A percentile compares a stretch with the other conserved stretches of the same genome.
Conservation (phyloP, 805 yeast genomes). For the Myxozyma kluyveri region DNA sequence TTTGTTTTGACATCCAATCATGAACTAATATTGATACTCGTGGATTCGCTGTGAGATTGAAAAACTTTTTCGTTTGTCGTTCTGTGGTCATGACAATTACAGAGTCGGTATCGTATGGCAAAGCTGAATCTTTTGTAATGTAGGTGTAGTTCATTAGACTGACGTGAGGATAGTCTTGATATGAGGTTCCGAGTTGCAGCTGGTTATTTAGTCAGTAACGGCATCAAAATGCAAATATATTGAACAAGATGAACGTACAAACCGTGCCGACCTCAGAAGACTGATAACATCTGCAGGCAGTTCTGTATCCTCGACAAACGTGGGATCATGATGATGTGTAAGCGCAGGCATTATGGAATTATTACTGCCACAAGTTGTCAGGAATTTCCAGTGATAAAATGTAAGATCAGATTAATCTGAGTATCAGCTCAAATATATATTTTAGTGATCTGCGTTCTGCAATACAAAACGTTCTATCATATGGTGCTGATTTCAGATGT, state of each 20-base stretch:
- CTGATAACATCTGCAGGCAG: constrained; percentile 27
- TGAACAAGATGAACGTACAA: constrained; percentile 11
- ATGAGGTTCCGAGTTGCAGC: constrained; percentile 81
- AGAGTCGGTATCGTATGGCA: constrained; percentile 43
- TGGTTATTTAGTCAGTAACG: constrained; percentile 29
- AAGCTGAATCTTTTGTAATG: constrained; percentile 40
- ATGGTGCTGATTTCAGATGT: too few species aligned
- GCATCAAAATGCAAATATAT: background rate
- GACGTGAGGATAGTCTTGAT: constrained; percentile 75
- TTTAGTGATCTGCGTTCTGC: too few species aligned
- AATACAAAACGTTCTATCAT: too few species aligned
- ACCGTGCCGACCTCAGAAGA: constrained; percentile 22
- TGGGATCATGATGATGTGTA: background rate
- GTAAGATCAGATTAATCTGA: too few species aligned
- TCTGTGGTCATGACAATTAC: constrained; percentile 71
- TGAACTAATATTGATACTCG: constrained; percentile 80
- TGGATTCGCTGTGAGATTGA: constrained; percentile 67
- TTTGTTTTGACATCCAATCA: constrained; percentile 70
- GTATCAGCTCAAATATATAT: too few species aligned
- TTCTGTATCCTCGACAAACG: background rate
- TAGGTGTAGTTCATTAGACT: constrained; percentile 88
- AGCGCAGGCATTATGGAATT: constrained; percentile 11
- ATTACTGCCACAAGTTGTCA: too few species aligned
- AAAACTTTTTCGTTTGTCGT: constrained; percentile 66
- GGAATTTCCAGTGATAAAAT: too few species aligned